These are phyloP conservation scores for Talaromyces albobiverticillius DNA, from an alignment of 2,329 filamentous ascomycete species.

Conservation along the genomic window DNA sequence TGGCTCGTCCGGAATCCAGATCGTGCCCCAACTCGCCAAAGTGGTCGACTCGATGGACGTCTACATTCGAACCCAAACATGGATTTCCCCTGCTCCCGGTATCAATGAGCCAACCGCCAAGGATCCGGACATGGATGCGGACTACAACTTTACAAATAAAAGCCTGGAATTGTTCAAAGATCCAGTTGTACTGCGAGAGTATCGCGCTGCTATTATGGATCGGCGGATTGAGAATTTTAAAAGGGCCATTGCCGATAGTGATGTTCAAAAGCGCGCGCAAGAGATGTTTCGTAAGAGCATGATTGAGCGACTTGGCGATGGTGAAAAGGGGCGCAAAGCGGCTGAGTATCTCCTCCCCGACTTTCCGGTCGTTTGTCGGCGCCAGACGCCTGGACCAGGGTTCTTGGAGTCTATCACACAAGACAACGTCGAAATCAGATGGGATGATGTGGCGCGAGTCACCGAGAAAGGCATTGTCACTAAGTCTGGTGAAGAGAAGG, in stretches of 20 bases:
- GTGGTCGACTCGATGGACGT: conserved; percentile 8
- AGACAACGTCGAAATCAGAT: neutral
- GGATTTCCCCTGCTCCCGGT: conserved; percentile 10
- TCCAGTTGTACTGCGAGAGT: conserved; percentile 3
- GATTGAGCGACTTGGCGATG: conserved; percentile 3
- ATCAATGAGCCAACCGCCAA: conserved; percentile 10
- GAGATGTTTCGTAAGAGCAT: conserved; percentile 8
- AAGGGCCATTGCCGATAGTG: conserved; percentile 6
- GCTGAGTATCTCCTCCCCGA: neutral
- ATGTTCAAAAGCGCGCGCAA: conserved; percentile 1
- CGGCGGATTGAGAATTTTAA: conserved; percentile 9
- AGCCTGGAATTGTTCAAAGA: conserved; percentile 5
- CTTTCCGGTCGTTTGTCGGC: conserved; percentile 8
- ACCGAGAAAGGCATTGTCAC: conserved; percentile 3
- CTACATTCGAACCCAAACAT: conserved; percentile 9
- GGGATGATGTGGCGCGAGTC: conserved; percentile 1
- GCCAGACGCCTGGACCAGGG: neutral
- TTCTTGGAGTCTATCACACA: neutral
- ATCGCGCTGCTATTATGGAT: conserved; percentile 9
- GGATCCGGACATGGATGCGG: conserved; percentile 5
- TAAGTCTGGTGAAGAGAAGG: conserved; percentile 13
- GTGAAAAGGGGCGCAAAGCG: conserved; percentile 2
- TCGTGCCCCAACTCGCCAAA: conserved; percentile 11
- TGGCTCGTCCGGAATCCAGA: conserved; percentile 24
- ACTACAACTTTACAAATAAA: neutral